Evolutionary conservation across 257 asterid species (phyloP).

Genomic region (Thymus quinquecostatus): DNA sequence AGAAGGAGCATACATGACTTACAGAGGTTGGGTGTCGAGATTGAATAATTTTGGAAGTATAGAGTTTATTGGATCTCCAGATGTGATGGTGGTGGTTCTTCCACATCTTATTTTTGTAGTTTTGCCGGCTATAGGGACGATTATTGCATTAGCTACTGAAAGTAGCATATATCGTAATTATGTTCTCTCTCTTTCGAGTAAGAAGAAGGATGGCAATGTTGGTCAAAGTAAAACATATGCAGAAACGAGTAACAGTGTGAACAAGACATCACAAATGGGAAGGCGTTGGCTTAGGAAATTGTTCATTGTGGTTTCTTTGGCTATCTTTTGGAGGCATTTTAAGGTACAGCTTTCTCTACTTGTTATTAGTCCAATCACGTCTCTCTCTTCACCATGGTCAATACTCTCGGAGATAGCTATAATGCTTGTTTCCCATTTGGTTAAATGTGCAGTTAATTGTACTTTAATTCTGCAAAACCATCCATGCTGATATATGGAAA

Average conservation of each 20-base stretch:
- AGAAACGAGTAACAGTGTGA: slow-evolving; percentile 9
- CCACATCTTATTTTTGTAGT: slow-evolving; percentile 74
- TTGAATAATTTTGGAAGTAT: slow-evolving; percentile 33
- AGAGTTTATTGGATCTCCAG: slow-evolving; percentile 80
- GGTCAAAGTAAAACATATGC: slow-evolving; percentile 33
- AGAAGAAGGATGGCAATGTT: slow-evolving; percentile 73
- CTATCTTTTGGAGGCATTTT: slow-evolving; percentile 65
- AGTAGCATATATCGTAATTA: slow-evolving; percentile 58
- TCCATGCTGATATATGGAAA: background rate
- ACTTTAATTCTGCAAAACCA: background rate
- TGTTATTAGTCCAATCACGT: background rate
- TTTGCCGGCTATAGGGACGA: slow-evolving; percentile 59
- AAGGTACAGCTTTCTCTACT: slow-evolving; percentile 46
- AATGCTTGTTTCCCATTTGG: background rate
- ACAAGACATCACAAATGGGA: slow-evolving; percentile 18
- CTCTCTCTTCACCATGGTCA: slow-evolving; percentile 1
- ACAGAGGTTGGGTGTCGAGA: slow-evolving; percentile 75
- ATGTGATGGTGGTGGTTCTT: slow-evolving; percentile 86
- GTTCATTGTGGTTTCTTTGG: slow-evolving; percentile 52
- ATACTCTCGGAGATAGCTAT: background rate
- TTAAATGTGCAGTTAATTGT: background rate
- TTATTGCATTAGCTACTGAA: slow-evolving; percentile 65
- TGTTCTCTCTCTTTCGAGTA: slow-evolving; percentile 66
- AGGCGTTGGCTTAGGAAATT: slow-evolving; percentile 68
- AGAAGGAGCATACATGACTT: slow-evolving; percentile 80